Conservation (phyloP, 2,329 filamentous ascomycete species). For the Ramularia endophylla region DNA sequence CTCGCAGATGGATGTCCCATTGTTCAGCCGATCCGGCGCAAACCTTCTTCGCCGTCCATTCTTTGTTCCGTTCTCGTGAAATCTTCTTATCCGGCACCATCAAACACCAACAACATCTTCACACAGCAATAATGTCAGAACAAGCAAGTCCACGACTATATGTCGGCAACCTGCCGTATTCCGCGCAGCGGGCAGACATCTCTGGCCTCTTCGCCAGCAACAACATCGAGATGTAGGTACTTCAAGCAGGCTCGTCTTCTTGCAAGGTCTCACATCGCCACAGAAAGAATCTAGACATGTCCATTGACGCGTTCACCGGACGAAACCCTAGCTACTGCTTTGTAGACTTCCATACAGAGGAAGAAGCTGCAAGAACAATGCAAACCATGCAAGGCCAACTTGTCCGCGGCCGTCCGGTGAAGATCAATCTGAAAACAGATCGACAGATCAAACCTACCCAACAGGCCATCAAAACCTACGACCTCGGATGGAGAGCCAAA, state of each 20-base stretch:
- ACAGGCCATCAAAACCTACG: slow-evolving; percentile 1
- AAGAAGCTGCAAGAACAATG: slow-evolving; percentile 54
- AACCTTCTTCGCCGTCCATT: not conserved
- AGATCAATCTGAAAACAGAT: slow-evolving; percentile 45
- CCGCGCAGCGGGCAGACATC: slow-evolving; percentile 48
- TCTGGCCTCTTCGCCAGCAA: slow-evolving; percentile 42
- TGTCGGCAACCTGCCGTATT: slow-evolving; percentile 51
- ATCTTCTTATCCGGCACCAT: too few species aligned
- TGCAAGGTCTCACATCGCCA: not conserved
- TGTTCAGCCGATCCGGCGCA: not conserved
- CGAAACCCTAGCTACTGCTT: slow-evolving; percentile 72
- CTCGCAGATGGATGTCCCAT: not conserved
- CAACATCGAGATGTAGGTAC: slow-evolving; percentile 30
- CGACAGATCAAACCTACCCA: not conserved
- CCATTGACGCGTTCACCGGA: slow-evolving; percentile 60
- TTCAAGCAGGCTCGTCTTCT: not conserved
- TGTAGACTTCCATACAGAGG: slow-evolving; percentile 56
- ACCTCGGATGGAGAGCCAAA: too few species aligned
- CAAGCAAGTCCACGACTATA: slow-evolving; percentile 33
- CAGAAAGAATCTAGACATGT: slow-evolving; percentile 59
- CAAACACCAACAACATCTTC: too few species aligned
- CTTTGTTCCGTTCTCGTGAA: too few species aligned
- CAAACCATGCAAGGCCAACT: slow-evolving; percentile 48
- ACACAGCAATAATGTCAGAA: not conserved
- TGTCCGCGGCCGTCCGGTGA: slow-evolving; percentile 55